Conservation (phyloP, 1,139 yeast genomes). For the Pneumocystis wakefieldiae region DNA sequence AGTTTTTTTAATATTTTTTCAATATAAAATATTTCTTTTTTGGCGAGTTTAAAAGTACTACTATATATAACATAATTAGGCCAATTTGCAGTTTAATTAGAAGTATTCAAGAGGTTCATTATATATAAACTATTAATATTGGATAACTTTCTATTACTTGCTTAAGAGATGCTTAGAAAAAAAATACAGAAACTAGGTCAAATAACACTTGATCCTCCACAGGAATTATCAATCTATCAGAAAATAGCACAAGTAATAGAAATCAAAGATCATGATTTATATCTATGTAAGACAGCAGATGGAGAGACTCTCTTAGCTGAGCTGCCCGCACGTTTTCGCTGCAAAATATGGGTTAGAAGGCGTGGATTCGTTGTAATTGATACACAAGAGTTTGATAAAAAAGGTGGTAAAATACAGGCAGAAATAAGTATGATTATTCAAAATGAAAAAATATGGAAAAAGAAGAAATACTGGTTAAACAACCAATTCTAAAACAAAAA, state of each 20-base stretch:
- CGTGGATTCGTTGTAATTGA: constrained; percentile 26
- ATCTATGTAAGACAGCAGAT: not conserved
- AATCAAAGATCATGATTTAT: not conserved
- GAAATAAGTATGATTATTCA: constrained; percentile 25
- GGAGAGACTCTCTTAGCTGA: constrained; percentile 16
- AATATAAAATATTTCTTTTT: not conserved
- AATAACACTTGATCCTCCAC: not conserved
- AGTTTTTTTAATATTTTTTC: not conserved
- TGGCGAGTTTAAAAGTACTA: not conserved
- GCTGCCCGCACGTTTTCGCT: constrained; percentile 27
- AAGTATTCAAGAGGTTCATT: not conserved
- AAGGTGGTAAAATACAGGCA: constrained; percentile 21
- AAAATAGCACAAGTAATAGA: not conserved
- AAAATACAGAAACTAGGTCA: not conserved
- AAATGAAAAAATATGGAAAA: constrained; percentile 25
- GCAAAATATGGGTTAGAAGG: constrained; percentile 26
- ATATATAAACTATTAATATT: not conserved
- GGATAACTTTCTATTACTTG: too few relatives aligned
- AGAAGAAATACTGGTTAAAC: constrained; percentile 22
- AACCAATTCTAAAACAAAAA: not conserved
- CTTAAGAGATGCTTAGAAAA: not conserved
- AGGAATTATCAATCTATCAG: not conserved
- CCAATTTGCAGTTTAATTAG: not conserved
- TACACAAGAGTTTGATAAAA: constrained; percentile 15
- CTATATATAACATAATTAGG: not conserved